A percentile compares a stretch with the other conserved stretches of the same genome.
These are phyloP conservation scores for Boletus huronensis DNA, from an alignment of 768 basidiomycete genomes.

Conservation along the genomic window DNA sequence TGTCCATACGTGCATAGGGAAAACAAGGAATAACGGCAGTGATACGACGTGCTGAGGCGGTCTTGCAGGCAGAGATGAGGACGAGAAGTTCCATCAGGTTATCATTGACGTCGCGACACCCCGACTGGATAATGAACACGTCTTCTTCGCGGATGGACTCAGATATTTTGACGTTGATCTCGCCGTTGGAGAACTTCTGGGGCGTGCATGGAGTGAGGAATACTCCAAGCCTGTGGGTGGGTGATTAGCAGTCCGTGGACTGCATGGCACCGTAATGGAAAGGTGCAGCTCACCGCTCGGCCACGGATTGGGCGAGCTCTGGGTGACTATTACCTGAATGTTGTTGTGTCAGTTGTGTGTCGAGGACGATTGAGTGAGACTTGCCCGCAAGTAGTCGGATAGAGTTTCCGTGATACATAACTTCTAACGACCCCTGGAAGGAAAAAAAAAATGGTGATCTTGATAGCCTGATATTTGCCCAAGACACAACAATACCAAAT, in stretches of 20 bases:
- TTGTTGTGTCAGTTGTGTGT: conserved; percentile 10
- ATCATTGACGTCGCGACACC: conserved; percentile 88
- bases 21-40: conserved; percentile 98
- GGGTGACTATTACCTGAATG: conserved; percentile 93
- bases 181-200: conserved; percentile 91
- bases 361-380: conserved; percentile 20
- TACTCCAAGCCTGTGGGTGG: conserved; percentile 74
- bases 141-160: conserved; percentile 98
- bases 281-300: conserved; percentile 88
- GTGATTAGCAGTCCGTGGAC: conserved; percentile 51
- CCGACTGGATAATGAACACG: conserved; percentile 96
- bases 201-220: conserved; percentile 82
- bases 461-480: conserved; percentile 7
- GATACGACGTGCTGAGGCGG: conserved; percentile 90
- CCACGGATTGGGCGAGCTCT: conserved; percentile 92
- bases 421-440: conserved; percentile 20
- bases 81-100: conserved; percentile 98
- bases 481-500: conserved; percentile 27
- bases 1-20: conserved; percentile 95
- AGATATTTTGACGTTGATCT: conserved; percentile 91
- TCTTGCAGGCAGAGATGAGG: conserved; percentile 97
- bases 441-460: conserved; percentile 6
- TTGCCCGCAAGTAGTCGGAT: conserved; percentile 71
- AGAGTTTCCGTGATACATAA: conserved; percentile 81
- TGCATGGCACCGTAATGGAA: conserved; percentile 31